Evolutionary conservation across 2,329 filamentous ascomycete species (phyloP).

Genomic region (Pestalotiopsis sp.): DNA sequence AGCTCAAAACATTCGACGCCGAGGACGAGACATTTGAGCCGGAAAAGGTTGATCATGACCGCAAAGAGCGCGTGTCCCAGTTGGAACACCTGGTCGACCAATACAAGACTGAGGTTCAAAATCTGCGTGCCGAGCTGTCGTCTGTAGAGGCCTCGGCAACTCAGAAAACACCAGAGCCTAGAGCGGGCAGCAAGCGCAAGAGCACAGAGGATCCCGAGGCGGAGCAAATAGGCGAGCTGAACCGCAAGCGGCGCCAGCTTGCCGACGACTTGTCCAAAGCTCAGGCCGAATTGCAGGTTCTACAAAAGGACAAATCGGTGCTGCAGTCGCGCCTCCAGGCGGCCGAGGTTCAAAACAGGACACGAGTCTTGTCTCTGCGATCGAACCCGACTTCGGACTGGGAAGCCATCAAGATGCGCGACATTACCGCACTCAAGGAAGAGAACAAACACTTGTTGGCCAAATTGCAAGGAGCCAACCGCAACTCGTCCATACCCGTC

Average conservation of each 20-base stretch:
- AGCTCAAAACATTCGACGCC: conserved; percentile 83
- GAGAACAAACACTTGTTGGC: conserved; percentile 85
- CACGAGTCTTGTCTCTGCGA: conserved; percentile 81
- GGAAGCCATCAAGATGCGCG: conserved; percentile 82
- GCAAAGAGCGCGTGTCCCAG: conserved; percentile 73
- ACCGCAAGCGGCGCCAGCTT: conserved; percentile 79
- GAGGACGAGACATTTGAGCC: conserved; percentile 88
- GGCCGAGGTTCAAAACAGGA: conserved; percentile 69
- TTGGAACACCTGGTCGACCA: conserved; percentile 85
- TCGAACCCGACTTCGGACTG: conserved; percentile 89
- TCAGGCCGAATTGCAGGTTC: conserved; percentile 73
- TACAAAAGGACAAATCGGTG: conserved; percentile 71
- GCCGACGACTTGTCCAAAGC: conserved; percentile 46
- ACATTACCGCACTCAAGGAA: conserved; percentile 73
- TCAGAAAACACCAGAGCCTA: conserved; percentile 37
- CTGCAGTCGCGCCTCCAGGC: conserved; percentile 74
- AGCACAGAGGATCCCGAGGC: conserved; percentile 61
- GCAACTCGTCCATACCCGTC: conserved; percentile 51
- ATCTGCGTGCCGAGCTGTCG: conserved; percentile 73
- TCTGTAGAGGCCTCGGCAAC: conserved; percentile 54
- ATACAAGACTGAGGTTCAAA: conserved; percentile 81
- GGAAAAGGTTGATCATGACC: conserved; percentile 76
- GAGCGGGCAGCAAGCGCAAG: conserved; percentile 64
- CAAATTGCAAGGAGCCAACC: conserved; percentile 61
- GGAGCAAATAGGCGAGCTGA: conserved; percentile 78